Base-by-base conservation (phyloP, 116 monocot genomes). In the Cymodocea nodosa region DNA sequence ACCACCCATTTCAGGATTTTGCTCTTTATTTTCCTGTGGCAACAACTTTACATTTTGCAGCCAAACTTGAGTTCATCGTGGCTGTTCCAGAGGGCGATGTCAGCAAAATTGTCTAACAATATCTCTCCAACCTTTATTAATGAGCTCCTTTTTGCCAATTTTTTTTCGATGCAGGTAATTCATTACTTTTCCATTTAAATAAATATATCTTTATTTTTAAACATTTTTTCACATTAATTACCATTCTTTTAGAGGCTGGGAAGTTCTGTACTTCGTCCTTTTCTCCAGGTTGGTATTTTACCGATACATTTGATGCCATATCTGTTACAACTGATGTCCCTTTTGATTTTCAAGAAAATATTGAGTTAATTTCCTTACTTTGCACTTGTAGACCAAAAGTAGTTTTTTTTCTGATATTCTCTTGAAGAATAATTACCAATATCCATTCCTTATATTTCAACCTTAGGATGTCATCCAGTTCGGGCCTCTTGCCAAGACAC, bases 51-150 rank as follows among this genome's bases (percentile, higher is more conserved):
- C 50, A 48, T 62, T 16, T 71, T 77, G 63, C 90, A 95, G 95
- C 95, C 95, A 71, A 95, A 95, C 56, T 78, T 95, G 71, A 90
- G 95, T 71, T 82, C 95, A 40, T 87, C 95, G 23, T 95, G 95
- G 95, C 68, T 95, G 73, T 95, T 95, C 78, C 95, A 95, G 77
- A 85, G 87, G 69, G 90, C 95, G 65, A 95, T 95, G 95, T 90
- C 90, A 74, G 83, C 87, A 68, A 64, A 66, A 63, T 63, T 49
- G 49, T 20, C 77, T 58, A 15, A 65, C 44, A 72, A 60, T 70
- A 83, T 90, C 64, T 73, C 90, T 67, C 18, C 87, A 68, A 78
- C 77, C 65, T 90, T 90, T 64, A 85, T 95, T 17, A 90, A 90
- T 73, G 90, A 95, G 39, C 87, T 94, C 79, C 87, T 94, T 63